Conservation (phyloP, 768 basidiomycete genomes). For the Antrodiella citrinella region DNA sequence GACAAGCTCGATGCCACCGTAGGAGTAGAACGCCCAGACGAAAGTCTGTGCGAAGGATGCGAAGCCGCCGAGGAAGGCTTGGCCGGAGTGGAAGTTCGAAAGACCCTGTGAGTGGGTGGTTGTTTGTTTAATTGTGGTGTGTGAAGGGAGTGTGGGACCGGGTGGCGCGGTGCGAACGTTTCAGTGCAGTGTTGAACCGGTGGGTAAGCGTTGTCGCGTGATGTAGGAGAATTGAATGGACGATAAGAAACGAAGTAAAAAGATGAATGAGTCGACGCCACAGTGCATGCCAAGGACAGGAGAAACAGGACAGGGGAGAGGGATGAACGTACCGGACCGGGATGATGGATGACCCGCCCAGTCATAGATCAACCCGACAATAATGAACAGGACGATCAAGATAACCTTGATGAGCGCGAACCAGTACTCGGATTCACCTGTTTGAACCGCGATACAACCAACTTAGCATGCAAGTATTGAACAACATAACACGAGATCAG, state of each 20-base stretch:
- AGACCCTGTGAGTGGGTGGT: conserved; percentile 31
- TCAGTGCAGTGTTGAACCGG: background rate
- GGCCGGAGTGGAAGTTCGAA: conserved; percentile 38
- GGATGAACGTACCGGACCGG: conserved; percentile 40
- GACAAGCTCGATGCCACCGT: conserved; percentile 62
- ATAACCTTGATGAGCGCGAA: conserved; percentile 56
- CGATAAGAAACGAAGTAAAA: background rate
- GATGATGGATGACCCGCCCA: conserved; percentile 54
- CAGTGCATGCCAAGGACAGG: too few species aligned
- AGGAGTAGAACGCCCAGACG: conserved; percentile 66
- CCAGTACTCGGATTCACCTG: conserved; percentile 59
- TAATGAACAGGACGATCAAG: conserved; percentile 53
- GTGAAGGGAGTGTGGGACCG: background rate
- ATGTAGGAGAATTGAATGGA: background rate
- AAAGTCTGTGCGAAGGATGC: conserved; percentile 47
- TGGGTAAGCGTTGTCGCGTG: too few species aligned
- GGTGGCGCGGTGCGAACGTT: background rate
- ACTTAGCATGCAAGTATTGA: background rate
- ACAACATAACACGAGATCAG: too few species aligned
- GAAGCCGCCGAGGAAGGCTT: conserved; percentile 49
- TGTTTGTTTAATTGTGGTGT: background rate
- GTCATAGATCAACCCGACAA: conserved; percentile 53
- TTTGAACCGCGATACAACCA: background rate
- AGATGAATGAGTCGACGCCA: too few species aligned
- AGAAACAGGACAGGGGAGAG: too few species aligned